These are phyloP conservation scores for Fusarium hainanense DNA, from an alignment of 2,329 filamentous ascomycete species.

Conservation along the genomic window DNA sequence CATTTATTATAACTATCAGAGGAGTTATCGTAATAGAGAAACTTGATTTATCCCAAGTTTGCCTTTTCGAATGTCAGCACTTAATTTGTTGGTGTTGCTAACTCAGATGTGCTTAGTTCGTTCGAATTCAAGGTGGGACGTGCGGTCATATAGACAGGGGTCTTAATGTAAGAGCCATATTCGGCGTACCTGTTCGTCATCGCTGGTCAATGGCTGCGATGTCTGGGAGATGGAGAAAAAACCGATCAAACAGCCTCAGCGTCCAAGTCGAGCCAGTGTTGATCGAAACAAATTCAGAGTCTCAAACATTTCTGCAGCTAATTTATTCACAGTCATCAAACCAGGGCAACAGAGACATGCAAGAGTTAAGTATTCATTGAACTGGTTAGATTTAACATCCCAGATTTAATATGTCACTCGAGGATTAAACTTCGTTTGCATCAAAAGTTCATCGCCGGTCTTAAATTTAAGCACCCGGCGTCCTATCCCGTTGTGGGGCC, in stretches of 20 bases:
- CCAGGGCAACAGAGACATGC: neutral
- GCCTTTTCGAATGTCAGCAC: slow-evolving; percentile 16
- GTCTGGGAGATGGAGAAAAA: neutral
- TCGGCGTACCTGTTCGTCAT: neutral
- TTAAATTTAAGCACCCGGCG: slow-evolving; percentile 10
- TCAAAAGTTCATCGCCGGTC: neutral
- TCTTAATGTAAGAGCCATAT: neutral
- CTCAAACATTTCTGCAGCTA: neutral
- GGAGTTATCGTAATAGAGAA: neutral
- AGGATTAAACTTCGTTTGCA: neutral
- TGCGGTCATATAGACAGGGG: slow-evolving; percentile 19
- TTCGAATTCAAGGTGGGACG: slow-evolving; percentile 22
- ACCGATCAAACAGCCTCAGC: neutral
- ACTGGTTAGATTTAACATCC: neutral
- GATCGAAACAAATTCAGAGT: neutral
- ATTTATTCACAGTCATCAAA: neutral
- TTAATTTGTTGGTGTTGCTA: slow-evolving; percentile 24
- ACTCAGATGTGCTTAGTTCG: slow-evolving; percentile 18
- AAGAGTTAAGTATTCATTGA: neutral
- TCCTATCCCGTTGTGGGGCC: slow-evolving; percentile 24
- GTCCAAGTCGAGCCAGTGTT: neutral
- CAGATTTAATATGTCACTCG: neutral
- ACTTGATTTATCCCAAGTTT: slow-evolving; percentile 1
- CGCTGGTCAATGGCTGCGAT: neutral
- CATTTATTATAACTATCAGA: neutral